Base-by-base conservation (phyloP, 169 alveolate genomes). In the Eimeria praecox region DNA sequence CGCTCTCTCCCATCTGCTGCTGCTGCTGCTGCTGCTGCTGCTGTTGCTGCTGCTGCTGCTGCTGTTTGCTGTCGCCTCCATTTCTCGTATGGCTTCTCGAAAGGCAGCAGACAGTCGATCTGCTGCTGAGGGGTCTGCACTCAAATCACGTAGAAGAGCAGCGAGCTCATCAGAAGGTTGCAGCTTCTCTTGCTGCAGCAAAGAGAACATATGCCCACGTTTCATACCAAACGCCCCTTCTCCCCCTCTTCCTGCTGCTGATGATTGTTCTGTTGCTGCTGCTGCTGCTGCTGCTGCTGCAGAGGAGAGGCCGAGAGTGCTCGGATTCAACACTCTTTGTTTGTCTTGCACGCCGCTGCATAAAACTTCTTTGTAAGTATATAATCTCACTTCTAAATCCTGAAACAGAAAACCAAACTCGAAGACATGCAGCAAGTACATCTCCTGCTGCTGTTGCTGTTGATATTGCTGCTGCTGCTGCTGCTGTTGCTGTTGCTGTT, bases 301-400 rank as follows among this genome's bases (percentile, higher is more conserved):
- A 30, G 90, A 46, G 22, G 46, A 46, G 14, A 38, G 64, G 82
- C 95, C 52, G 66, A 54, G 46, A 49, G 73, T 35, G 62, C 90
- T 69, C 49, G 90, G 49, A 80, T 54, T 49, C 35, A 86, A 18
- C 46, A 44, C 56, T n/a, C 92, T 54, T 64, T 86, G 92, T 71
- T 86, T 86, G 92, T 86, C 92, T 86, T 86, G 92, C 2, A 86
- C 30, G 54, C 92, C 92, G 92, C 92, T 86, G 92, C 92, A 86
- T 38, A 86, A 64, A 2, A 86, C 80, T 86, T 86, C 92, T 24
- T 71, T 86, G 82, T 86, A 86, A 42, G 92, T 86, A 33, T 46
- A 5, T 27, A 86, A 62, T 71, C 92, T 0, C 24, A 38, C 92
- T 44, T 86, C 92, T 64, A 86, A 22, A 40, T 18, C 92, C 92